Evolutionary conservation across 2,329 filamentous ascomycete species (phyloP).

Genomic region (Dryadomyces sulphureus): DNA sequence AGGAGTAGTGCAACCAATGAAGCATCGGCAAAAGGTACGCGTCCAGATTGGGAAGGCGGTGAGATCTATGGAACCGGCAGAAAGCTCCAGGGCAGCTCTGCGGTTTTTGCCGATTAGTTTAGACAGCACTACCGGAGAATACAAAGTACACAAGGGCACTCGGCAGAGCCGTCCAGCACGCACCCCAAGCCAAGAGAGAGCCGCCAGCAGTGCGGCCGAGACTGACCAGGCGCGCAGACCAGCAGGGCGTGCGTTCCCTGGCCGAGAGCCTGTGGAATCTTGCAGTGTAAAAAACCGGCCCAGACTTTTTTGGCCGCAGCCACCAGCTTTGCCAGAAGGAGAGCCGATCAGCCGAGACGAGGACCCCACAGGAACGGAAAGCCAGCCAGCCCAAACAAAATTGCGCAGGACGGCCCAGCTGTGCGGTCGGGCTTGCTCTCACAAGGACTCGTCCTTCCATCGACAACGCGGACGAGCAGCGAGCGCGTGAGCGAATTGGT

Average conservation of each 20-base stretch:
- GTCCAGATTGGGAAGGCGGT: neutral
- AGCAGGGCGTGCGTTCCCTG: too few species aligned
- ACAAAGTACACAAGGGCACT: too few species aligned
- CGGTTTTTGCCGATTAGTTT: constrained; percentile 1
- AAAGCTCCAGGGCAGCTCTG: neutral
- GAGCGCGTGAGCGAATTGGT: neutral
- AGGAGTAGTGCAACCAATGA: neutral
- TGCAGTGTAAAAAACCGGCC: too few species aligned
- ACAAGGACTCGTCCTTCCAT: neutral
- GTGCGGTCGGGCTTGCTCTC: too few species aligned
- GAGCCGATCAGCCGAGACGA: neutral
- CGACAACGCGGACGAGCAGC: neutral
- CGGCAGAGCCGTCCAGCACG: too few species aligned
- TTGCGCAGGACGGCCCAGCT: neutral
- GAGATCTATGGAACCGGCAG: neutral
- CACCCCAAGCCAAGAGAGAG: neutral
- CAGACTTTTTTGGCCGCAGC: too few species aligned
- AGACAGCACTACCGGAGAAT: neutral
- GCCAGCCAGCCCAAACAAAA: neutral
- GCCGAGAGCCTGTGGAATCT: too few species aligned
- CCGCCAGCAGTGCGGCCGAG: too few species aligned
- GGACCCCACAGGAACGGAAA: neutral
- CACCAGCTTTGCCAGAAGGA: too few species aligned
- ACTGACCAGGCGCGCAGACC: too few species aligned
- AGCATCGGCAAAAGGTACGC: neutral